These are phyloP conservation scores for Marchantia paleacea DNA, from an alignment of 225 moss, liverwort and hornwort species.

Conservation along the genomic window DNA sequence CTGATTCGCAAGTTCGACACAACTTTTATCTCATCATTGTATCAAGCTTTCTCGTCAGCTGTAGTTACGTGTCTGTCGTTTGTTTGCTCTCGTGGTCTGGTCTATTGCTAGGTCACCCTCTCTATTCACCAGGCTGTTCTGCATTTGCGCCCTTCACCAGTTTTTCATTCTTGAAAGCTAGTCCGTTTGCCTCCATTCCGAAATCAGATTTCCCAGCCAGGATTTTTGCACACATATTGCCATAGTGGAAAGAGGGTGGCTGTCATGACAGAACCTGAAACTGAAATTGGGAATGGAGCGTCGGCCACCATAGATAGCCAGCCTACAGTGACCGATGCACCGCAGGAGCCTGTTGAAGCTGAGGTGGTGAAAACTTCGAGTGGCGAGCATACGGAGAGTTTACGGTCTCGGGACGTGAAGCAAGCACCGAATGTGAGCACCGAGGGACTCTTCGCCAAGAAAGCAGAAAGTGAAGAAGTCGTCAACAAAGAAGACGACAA, in stretches of 20 bases:
- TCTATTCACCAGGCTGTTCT: constrained; percentile 28
- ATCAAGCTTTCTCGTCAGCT: constrained; percentile 4
- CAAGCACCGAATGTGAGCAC: constrained; percentile 29
- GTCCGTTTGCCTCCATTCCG: constrained; percentile 24
- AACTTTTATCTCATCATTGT: neutral
- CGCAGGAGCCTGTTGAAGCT: constrained; percentile 22
- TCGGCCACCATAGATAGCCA: constrained; percentile 41
- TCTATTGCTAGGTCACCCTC: constrained; percentile 29
- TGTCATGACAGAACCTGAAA: constrained; percentile 56
- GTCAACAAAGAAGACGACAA: constrained; percentile 29
- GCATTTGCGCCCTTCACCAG: constrained; percentile 27
- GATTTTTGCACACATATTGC: constrained; percentile 44
- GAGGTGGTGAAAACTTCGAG: constrained; percentile 15
- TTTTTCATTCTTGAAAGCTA: constrained; percentile 32
- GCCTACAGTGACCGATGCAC: constrained; percentile 32
- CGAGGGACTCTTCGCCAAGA: neutral
- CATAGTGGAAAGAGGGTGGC: constrained; percentile 46
- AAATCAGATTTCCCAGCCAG: constrained; percentile 37
- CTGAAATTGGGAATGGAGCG: constrained; percentile 45
- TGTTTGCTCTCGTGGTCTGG: constrained; percentile 10
- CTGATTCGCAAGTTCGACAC: neutral
- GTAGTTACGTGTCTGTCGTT: constrained; percentile 11
- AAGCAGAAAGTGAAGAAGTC: constrained; percentile 9
- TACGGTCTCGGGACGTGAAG: constrained; percentile 13
- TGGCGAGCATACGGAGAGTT: constrained; percentile 19